Base-by-base conservation (phyloP, 1,284 basidiomycete genomes). In the Sporisorium sorghi region DNA sequence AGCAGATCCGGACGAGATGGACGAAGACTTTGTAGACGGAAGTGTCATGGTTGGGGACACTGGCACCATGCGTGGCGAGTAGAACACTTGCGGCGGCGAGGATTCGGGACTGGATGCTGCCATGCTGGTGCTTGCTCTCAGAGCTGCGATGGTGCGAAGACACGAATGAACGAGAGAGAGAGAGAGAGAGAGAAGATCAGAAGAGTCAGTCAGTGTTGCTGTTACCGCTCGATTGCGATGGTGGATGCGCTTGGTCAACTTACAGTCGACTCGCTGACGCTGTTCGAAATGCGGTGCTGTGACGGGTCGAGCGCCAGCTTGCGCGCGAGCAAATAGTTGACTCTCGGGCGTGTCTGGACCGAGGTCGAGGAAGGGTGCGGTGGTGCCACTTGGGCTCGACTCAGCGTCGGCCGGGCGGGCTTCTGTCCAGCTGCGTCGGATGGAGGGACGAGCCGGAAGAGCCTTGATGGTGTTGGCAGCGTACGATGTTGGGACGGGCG, bases 31-130 rank as follows among this genome's bases (percentile, higher is more conserved):
- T 14, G 46, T 30, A 5, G 55, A 46, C 23, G 32, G 56, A 11
- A 26, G 53, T 5, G 42, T 28, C 35, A 40, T 26, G 17, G 19
- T 42, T 28, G 54, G 62, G n/a, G 63, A 66, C 3, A 54, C 49
- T 35, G 62, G 55, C 32, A 42, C 17, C 21, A 58, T 33, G 14
- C 47, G 55, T n/a, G 68, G 68, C 32, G 68, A 71, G 37, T 71
- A 58, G 54, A 65, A 71, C 3, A 42, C 39, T 28, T 71, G 62
- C 24, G 24, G 43, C 8, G 57, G 61, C 21, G 53, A 64, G 12
- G 58, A 52, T 17, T 54, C 54, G 4, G 28, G 48, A n/a, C 44
- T 46, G 21, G 14, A 21, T 5, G 21, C 11, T 24, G 39, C 17
- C 32, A 33, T 40, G 40, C 24, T 46, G 21, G 44, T 15, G 28